Percentiles rank a stretch among this genome's conserved stretches.
Conservation (phyloP, 2,329 filamentous ascomycete genomes). For the Phyllosticta capitalensis region DNA sequence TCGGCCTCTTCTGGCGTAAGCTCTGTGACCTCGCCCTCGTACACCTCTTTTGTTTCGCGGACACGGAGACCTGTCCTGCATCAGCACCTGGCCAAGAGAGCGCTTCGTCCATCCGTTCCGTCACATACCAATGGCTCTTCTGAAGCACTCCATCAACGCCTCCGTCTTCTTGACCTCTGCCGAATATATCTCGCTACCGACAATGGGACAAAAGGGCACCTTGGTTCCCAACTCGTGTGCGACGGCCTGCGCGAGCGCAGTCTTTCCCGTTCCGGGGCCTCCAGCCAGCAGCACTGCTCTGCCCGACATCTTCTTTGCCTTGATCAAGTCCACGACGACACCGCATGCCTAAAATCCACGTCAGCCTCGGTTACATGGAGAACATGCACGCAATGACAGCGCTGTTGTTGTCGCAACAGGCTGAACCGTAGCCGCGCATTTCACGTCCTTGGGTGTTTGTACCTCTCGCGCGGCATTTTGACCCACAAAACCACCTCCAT, state of each 20-base stretch:
- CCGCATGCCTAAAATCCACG: conserved; percentile 62
- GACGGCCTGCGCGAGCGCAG: conserved; percentile 86
- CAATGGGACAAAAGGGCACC: conserved; percentile 96
- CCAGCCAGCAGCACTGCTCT: conserved; percentile 87
- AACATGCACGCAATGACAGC: conserved; percentile 1
- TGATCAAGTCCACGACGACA: conserved; percentile 91
- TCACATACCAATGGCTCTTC: conserved; percentile 72
- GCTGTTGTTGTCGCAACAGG: neutral
- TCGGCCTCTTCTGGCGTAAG: conserved; percentile 96
- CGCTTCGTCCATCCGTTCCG: neutral
- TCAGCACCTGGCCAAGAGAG: neutral
- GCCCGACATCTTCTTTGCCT: conserved; percentile 94
- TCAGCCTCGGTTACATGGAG: conserved; percentile 12
- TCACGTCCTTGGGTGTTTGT: conserved; percentile 18
- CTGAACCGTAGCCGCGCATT: neutral
- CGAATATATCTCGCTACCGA: conserved; percentile 95
- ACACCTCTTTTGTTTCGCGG: conserved; percentile 97
- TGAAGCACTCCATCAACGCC: conserved; percentile 98
- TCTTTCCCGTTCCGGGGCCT: conserved; percentile 94
- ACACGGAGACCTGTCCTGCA: conserved; percentile 61
- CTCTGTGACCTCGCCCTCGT: conserved; percentile 97
- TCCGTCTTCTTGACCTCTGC: conserved; percentile 99
- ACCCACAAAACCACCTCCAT: conserved; percentile 78
- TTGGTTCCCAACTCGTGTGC: conserved; percentile 96
- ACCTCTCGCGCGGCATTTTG: conserved; percentile 85